Conservation (phyloP, 768 basidiomycete species). For the Tulasnella sp. region DNA sequence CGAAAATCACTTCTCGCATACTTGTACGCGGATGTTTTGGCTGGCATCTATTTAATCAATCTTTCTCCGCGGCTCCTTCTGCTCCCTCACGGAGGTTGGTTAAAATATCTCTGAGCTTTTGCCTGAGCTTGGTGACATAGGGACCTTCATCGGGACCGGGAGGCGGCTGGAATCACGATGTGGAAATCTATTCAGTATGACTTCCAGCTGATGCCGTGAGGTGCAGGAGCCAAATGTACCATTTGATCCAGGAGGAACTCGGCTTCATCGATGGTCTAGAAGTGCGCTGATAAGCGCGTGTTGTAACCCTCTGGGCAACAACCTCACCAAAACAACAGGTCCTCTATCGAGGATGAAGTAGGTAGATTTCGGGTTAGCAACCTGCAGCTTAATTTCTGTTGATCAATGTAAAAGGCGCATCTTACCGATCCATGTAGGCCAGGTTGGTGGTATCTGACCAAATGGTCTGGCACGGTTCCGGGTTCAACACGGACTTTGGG, state of each 20-base stretch:
- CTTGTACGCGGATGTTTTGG: neutral
- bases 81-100: slow-evolving; percentile 19
- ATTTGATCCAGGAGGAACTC: slow-evolving; percentile 25
- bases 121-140: slow-evolving; percentile 21
- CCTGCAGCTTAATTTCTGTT: too few relatives aligned
- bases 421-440: neutral
- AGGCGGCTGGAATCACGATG: neutral
- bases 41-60: neutral
- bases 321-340: slow-evolving; percentile 4
- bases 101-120: slow-evolving; percentile 20
- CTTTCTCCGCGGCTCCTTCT: slow-evolving; percentile 20
- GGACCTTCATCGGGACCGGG: slow-evolving; percentile 15
- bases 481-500: too few relatives aligned
- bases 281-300: neutral
- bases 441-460: too few relatives aligned
- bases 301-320: neutral
- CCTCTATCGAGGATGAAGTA: neutral
- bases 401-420: too few relatives aligned
- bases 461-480: neutral
- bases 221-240: neutral
- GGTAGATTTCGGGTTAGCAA: neutral
- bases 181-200: too few relatives aligned
- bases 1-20: neutral
- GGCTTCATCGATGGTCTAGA: slow-evolving; percentile 22
- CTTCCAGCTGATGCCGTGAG: neutral